phyloP scores from a whole-genome alignment of 345 rosid genomes.

The Viola odorata region DNA sequence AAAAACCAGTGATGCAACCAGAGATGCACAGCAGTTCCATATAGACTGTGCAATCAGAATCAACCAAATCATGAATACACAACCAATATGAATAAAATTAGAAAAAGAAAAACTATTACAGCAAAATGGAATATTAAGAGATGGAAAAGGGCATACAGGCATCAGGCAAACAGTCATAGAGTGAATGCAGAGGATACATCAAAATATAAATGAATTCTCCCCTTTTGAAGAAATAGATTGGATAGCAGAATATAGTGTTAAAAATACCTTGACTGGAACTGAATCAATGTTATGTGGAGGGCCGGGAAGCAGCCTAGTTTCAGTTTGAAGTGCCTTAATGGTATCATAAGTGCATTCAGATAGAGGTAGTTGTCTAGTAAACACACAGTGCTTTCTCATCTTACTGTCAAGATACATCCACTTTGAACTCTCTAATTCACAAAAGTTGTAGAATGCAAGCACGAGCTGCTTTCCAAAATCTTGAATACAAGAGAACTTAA shows the following conservation, averaged over 20 bases:
- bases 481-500: slow-evolving; percentile 52
- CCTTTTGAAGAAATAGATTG: neutral
- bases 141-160: neutral
- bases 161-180: neutral
- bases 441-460: slow-evolving; percentile 55
- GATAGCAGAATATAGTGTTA: neutral
- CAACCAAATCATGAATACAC: neutral
- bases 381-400: slow-evolving; percentile 49
- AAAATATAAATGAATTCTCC: neutral
- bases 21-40: neutral
- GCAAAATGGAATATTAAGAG: neutral
- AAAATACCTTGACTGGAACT: slow-evolving; percentile 31
- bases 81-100: too few species aligned
- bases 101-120: neutral
- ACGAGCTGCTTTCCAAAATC: slow-evolving; percentile 52
- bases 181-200: neutral
- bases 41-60: neutral
- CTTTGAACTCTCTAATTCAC: slow-evolving; percentile 47
- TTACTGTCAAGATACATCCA: slow-evolving; percentile 54
- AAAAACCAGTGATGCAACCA: neutral
- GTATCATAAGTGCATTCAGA: slow-evolving; percentile 64
- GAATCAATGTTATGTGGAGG: slow-evolving; percentile 23
- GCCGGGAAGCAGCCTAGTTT: slow-evolving; percentile 18
- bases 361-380: slow-evolving; percentile 49
- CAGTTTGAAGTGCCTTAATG: slow-evolving; percentile 52